phyloP scores from a whole-genome alignment of 1,284 basidiomycete species.

The Golubevia sp. region DNA sequence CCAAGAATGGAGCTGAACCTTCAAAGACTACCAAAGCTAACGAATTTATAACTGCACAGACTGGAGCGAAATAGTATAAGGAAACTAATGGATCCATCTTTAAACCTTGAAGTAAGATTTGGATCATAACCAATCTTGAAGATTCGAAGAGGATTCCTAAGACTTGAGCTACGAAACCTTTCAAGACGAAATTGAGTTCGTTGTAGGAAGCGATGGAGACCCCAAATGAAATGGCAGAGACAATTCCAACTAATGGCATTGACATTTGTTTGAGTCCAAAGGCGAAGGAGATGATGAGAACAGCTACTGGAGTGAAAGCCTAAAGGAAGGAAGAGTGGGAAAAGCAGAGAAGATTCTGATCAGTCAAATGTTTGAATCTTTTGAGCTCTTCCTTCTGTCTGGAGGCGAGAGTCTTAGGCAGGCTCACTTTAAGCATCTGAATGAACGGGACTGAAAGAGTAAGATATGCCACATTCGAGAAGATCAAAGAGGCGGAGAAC shows the following conservation, averaged over 20 bases:
- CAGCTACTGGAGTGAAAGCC: constrained; percentile 96
- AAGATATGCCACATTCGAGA: constrained; percentile 92
- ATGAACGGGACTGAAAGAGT: constrained; percentile 90
- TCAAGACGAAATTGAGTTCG: constrained; percentile 80
- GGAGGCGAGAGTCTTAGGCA: too few species aligned
- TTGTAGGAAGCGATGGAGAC: constrained; percentile 87
- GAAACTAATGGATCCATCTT: constrained; percentile 95
- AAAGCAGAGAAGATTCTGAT: not conserved
- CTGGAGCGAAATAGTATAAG: constrained; percentile 75
- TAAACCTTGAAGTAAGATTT: constrained; percentile 89
- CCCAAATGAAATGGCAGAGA: constrained; percentile 87
- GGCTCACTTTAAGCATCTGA: constrained; percentile 89
- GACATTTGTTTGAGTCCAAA: constrained; percentile 88
- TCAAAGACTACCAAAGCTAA: constrained; percentile 83
- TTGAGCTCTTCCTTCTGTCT: not conserved
- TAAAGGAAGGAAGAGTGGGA: constrained; percentile 52
- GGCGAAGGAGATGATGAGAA: constrained; percentile 89
- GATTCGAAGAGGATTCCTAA: constrained; percentile 73
- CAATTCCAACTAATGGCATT: constrained; percentile 77
- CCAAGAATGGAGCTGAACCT: constrained; percentile 83
- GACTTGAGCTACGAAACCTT: constrained; percentile 75
- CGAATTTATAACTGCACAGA: constrained; percentile 89
- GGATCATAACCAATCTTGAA: constrained; percentile 91
- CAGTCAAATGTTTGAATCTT: not conserved
- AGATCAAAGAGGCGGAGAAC: constrained; percentile 87